Evolutionary conservation across 352 stramenopile species (phyloP).

Genomic region (Globisporangium uncinulatum): DNA sequence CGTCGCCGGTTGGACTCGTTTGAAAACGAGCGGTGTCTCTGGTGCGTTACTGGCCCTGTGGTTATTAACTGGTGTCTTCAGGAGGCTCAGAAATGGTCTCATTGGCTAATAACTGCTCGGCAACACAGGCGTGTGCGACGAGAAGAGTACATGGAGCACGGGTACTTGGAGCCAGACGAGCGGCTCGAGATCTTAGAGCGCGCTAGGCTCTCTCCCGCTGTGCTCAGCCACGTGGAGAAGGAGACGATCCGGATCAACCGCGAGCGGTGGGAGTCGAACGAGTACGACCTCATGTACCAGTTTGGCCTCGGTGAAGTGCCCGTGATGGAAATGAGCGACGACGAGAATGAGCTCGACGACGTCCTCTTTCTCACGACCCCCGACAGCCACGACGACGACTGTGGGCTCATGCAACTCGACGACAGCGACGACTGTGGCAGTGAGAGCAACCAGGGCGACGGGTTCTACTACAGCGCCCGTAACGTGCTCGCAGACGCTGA

Average conservation of each 20-base stretch:
- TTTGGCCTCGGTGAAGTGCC: constrained; percentile 63
- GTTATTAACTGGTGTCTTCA: too few species aligned
- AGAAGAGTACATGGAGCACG: constrained; percentile 79
- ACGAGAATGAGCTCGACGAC: constrained; percentile 37
- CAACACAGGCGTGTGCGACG: constrained; percentile 40
- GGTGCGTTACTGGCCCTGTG: constrained; percentile 16
- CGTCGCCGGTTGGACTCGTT: constrained; percentile 60
- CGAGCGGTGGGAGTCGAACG: constrained; percentile 81
- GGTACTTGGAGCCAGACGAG: constrained; percentile 75
- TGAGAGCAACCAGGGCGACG: constrained; percentile 19
- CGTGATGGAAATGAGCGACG: constrained; percentile 46
- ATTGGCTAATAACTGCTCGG: neutral
- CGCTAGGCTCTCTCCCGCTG: constrained; percentile 50
- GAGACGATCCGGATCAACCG: constrained; percentile 71
- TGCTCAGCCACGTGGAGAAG: constrained; percentile 63
- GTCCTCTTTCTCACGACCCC: constrained; percentile 31
- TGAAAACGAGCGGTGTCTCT: constrained; percentile 50
- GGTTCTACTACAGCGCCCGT: constrained; percentile 46
- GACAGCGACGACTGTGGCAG: constrained; percentile 12
- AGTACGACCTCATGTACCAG: constrained; percentile 82
- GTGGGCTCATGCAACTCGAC: constrained; percentile 1
- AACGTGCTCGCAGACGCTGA: constrained; percentile 46
- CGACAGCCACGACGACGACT: constrained; percentile 22
- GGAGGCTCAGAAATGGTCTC: too few species aligned
- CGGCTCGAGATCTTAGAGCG: constrained; percentile 70